phyloP scores from a whole-genome alignment of 1,139 yeast species.

The Candida anutae region DNA sequence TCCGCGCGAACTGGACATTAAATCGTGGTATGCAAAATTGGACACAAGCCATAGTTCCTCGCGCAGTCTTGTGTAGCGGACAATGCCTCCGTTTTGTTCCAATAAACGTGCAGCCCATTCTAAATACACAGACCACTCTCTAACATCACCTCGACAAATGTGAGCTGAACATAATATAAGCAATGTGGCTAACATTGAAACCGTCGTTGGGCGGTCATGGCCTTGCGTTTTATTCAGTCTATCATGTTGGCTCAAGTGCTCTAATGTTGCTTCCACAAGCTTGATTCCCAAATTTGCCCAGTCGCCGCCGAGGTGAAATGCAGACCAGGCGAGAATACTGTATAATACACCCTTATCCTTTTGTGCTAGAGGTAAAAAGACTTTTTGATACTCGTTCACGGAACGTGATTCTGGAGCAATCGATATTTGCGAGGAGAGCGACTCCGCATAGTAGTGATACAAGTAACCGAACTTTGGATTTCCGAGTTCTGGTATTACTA shows the following conservation, averaged over 20 bases:
- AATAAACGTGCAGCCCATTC: constrained; percentile 56
- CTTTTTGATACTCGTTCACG: constrained; percentile 61
- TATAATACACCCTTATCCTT: constrained; percentile 59
- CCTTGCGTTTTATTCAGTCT: constrained; percentile 9
- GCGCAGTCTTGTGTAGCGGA: constrained; percentile 44
- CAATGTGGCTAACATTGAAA: constrained; percentile 54
- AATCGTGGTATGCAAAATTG: constrained; percentile 79
- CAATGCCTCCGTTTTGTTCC: constrained; percentile 50
- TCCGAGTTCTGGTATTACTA: constrained; percentile 6
- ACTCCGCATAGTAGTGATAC: constrained; percentile 60
- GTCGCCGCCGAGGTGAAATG: constrained; percentile 49
- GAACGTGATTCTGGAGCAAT: constrained; percentile 50
- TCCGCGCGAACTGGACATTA: constrained; percentile 53
- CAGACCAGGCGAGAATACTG: constrained; percentile 73
- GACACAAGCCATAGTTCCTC: constrained; percentile 68
- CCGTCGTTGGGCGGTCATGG: constrained; percentile 14
- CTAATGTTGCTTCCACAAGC: constrained; percentile 40
- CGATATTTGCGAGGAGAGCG: constrained; percentile 50
- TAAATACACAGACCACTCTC: constrained; percentile 57
- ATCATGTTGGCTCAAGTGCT: constrained; percentile 27
- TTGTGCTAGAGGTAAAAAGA: constrained; percentile 75
- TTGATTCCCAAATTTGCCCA: constrained; percentile 30
- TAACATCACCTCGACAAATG: constrained; percentile 69
- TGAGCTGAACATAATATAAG: constrained; percentile 65
- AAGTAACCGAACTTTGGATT: constrained; percentile 20